A percentile compares a stretch with the other conserved stretches of the same genome.
Conservation (phyloP, 768 basidiomycete genomes). For the Lentinula sp. region DNA sequence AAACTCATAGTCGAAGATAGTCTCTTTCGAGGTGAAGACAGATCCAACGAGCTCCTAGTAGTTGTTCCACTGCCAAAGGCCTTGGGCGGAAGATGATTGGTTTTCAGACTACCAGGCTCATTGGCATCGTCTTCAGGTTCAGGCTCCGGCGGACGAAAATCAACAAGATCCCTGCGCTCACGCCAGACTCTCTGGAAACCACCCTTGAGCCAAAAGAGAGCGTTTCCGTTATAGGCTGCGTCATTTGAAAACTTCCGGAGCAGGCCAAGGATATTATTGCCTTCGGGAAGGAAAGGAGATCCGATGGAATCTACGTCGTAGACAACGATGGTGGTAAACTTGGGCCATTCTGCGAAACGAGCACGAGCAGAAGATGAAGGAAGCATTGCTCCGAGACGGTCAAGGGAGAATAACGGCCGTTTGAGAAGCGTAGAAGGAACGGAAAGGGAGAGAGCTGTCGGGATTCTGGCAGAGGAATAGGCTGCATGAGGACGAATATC, state of each 20-base stretch:
- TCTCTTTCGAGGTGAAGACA: conserved; percentile 7
- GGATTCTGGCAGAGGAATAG: conserved; percentile 59
- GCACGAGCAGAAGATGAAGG: conserved; percentile 49
- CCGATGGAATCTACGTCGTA: conserved; percentile 74
- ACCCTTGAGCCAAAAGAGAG: conserved; percentile 72
- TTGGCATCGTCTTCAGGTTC: conserved; percentile 44
- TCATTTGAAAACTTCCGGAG: conserved; percentile 67
- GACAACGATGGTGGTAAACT: conserved; percentile 63
- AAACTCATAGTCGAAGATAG: not conserved
- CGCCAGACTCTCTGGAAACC: conserved; percentile 72
- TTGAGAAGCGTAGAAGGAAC: conserved; percentile 94
- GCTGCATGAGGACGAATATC: conserved; percentile 86
- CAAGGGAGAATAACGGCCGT: conserved; percentile 79
- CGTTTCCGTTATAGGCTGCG: conserved; percentile 37
- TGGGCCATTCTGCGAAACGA: conserved; percentile 55
- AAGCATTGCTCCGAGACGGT: conserved; percentile 78
- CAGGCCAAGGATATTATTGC: conserved; percentile 65
- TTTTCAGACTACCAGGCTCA: not conserved
- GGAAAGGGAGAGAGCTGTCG: conserved; percentile 72
- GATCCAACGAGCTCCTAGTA: conserved; percentile 16
- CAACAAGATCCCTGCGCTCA: conserved; percentile 46
- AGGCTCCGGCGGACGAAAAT: conserved; percentile 39
- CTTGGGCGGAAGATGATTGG: conserved; percentile 45
- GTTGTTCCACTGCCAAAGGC: conserved; percentile 55
- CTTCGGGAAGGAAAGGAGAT: conserved; percentile 38